Evolutionary conservation across 306 rosid species (phyloP).

Genomic region (Cucumis melo): DNA sequence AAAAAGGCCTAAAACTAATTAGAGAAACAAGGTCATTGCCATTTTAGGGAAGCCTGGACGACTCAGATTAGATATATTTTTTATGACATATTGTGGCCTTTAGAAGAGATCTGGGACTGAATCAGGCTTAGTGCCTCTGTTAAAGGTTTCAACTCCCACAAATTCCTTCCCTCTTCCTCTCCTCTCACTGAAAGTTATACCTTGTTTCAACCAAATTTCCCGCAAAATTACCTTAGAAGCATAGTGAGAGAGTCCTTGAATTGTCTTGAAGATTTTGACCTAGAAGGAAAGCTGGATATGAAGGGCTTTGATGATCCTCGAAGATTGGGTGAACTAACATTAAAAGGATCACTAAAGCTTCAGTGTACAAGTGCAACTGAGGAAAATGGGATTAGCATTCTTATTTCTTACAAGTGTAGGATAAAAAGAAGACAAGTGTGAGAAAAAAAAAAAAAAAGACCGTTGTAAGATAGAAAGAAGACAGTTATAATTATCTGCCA

Average conservation of each 20-base stretch:
- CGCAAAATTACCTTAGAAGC: neutral
- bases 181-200: neutral
- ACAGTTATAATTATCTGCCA: neutral
- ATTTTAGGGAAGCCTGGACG: neutral
- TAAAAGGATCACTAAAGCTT: neutral
- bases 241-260: neutral
- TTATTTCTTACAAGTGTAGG: neutral
- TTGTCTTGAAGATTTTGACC: neutral
- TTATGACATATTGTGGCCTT: neutral
- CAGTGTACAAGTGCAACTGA: neutral
- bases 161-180: neutral
- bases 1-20: neutral
- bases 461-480: too few species aligned
- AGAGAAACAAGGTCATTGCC: neutral
- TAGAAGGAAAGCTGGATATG: neutral
- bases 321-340: neutral
- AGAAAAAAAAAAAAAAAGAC: too few species aligned
- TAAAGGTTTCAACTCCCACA: neutral
- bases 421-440: neutral
- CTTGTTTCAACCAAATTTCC: neutral
- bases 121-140: neutral
- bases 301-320: neutral
- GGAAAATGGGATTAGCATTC: neutral
- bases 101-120: neutral
- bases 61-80: neutral